A percentile compares a stretch with the other conserved stretches of the same genome.
phyloP scores from a whole-genome alignment of 805 yeast genomes.

The Grigorovia yakushimaensis region DNA sequence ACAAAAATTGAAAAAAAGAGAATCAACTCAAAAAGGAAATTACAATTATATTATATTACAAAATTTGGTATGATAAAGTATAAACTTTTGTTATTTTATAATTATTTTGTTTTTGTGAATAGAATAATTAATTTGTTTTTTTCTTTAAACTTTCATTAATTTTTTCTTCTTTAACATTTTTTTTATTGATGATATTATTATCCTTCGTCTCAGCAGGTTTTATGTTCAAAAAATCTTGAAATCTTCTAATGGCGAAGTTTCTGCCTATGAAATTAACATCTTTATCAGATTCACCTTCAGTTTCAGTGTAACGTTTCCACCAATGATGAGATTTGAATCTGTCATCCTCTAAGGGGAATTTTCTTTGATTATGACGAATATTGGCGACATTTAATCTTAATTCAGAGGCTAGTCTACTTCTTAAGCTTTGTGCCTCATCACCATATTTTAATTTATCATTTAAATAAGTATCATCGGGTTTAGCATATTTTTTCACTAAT shows the following conservation, averaged over 20 bases:
- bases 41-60: no score
- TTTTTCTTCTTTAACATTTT: slow-evolving; percentile 1
- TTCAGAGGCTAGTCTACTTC: slow-evolving; percentile 61
- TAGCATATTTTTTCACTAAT: slow-evolving; percentile 46
- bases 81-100: no score
- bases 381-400: slow-evolving; percentile 53
- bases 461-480: slow-evolving; percentile 42
- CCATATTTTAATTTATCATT: slow-evolving; percentile 56
- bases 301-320: slow-evolving; percentile 60
- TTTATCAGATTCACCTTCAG: slow-evolving; percentile 61
- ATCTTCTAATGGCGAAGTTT: slow-evolving; percentile 73
- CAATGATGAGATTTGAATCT: slow-evolving; percentile 57
- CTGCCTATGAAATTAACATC: slow-evolving; percentile 64
- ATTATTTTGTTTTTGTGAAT: no score
- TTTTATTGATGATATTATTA: not conserved
- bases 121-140: not conserved
- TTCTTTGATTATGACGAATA: slow-evolving; percentile 31
- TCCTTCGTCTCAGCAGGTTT: slow-evolving; percentile 7
- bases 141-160: not conserved
- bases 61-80: no score
- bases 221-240: slow-evolving; percentile 39
- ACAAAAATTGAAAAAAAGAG: no score
- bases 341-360: slow-evolving; percentile 54
- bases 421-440: slow-evolving; percentile 48
- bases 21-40: no score